A percentile compares a stretch with the other conserved stretches of the same genome.
Evolutionary conservation across 2,329 filamentous ascomycete genomes (phyloP).

Genomic region (Fusarium oxysporum): DNA sequence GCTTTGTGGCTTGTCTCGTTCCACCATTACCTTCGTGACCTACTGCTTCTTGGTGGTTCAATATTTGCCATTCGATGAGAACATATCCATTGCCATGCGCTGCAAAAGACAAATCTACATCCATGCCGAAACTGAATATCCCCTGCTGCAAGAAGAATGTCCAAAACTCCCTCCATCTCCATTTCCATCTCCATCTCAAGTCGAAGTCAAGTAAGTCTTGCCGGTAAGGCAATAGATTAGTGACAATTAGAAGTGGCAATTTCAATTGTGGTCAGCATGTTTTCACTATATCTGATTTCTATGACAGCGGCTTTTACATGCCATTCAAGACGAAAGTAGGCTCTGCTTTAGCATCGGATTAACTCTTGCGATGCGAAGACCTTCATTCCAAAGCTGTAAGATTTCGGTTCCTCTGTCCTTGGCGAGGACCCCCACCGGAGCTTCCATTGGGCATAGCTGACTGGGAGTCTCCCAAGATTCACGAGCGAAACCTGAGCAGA

Average conservation of each 20-base stretch:
- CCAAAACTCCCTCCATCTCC: background rate
- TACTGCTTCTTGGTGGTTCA: background rate
- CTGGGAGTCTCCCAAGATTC: background rate
- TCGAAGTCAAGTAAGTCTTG: background rate
- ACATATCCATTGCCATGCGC: fast-evolving
- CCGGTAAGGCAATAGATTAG: background rate
- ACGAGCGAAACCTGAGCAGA: background rate
- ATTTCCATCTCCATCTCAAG: background rate
- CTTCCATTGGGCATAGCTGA: background rate
- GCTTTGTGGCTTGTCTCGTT: background rate
- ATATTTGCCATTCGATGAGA: background rate
- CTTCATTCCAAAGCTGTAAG: background rate
- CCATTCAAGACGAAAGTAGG: background rate
- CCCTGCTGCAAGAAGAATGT: background rate
- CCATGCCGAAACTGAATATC: background rate
- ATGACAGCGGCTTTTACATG: background rate
- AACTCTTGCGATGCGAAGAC: background rate
- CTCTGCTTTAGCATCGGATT: background rate
- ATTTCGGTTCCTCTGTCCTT: background rate
- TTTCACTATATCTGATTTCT: background rate
- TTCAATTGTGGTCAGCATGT: background rate
- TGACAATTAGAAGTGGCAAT: background rate
- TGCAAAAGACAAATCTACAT: background rate
- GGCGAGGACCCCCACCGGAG: background rate
- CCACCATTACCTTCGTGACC: background rate